Base-by-base conservation (phyloP, 768 basidiomycete genomes). In the Suillus clintonianus region DNA sequence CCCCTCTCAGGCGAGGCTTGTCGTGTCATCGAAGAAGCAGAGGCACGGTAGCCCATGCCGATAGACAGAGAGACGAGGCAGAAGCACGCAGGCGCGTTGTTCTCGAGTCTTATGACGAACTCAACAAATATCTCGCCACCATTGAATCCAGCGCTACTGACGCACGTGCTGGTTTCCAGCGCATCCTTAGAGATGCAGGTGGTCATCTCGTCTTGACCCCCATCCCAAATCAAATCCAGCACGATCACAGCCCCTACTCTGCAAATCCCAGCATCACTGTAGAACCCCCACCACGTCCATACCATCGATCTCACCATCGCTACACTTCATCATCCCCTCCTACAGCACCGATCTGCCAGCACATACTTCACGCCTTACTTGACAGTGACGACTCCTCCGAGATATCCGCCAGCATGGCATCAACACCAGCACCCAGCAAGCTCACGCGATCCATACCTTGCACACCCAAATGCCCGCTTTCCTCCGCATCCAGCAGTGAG, bases 381-480 rank as follows among this genome's bases (percentile, higher is more conserved):
- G 13, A 63, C 37, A 4, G 24, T 30, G 19, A 59, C 34, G 14
- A 63, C 59, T 47, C 63, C 63, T 34, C 63, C 68, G n/a, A 67
- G n/a, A n/a, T n/a, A n/a, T 22, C 37, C 34, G 6, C 51, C 14
- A 61, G 39, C 9, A 19, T 61, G 62, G 62, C 56, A 10, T 62
- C 78, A 32, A 57, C 70, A 2, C 70, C 74, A 10, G 71, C 78
- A 19, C 74, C 74, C 14, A 75, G 76, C 22, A 85, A 76, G 65
- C 71, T 80, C 43, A 70, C 73, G 37, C 79, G 82, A 14, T 72
- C 78, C 4, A 69, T 76, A 15, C 83, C 82, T 3, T 88, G 86
- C 65, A 88, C 86, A 1, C 87, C 87, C 19, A 86, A 82, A 67
- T 80, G 85, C 22, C 81, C 84, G 2, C 72, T 81, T 48, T 84